Conservation (phyloP, 2,329 filamentous ascomycete genomes). For the Fusarium sp. region DNA sequence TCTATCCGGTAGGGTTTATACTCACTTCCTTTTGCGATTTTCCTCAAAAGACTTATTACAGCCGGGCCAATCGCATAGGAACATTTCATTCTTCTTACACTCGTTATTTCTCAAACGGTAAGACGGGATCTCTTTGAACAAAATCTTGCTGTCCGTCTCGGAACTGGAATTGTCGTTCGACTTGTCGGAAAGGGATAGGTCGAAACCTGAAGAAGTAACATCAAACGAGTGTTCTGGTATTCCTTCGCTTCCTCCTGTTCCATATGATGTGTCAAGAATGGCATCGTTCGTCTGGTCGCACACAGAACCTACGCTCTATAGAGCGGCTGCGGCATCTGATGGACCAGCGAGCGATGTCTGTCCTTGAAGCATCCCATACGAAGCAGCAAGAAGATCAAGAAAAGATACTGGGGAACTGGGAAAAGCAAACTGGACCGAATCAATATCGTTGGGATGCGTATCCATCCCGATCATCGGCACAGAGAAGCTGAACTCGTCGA, state of each 20-base stretch:
- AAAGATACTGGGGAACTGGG: neutral
- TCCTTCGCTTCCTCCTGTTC: neutral
- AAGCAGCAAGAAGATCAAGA: neutral
- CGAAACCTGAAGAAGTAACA: neutral
- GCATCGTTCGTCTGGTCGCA: slow-evolving; percentile 3
- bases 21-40: slow-evolving; percentile 33
- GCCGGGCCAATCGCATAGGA: slow-evolving; percentile 14
- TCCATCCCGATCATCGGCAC: neutral
- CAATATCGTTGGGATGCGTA: neutral
- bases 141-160: neutral
- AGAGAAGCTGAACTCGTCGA: neutral
- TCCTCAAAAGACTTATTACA: slow-evolving; percentile 15
- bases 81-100: slow-evolving; percentile 28
- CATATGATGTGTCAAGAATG: neutral
- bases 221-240: slow-evolving; percentile 2
- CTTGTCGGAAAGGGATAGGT: neutral
- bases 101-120: slow-evolving; percentile 31
- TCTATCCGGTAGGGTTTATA: no score
- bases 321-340: slow-evolving; percentile 12
- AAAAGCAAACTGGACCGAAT: neutral
- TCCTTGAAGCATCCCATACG: neutral
- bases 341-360: slow-evolving; percentile 5
- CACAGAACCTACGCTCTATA: slow-evolving; percentile 29
- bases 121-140: slow-evolving; percentile 23
- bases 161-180: slow-evolving; percentile 6